Evolutionary conservation across 768 basidiomycete species (phyloP).

Genomic region (Clathrus columnatus): DNA sequence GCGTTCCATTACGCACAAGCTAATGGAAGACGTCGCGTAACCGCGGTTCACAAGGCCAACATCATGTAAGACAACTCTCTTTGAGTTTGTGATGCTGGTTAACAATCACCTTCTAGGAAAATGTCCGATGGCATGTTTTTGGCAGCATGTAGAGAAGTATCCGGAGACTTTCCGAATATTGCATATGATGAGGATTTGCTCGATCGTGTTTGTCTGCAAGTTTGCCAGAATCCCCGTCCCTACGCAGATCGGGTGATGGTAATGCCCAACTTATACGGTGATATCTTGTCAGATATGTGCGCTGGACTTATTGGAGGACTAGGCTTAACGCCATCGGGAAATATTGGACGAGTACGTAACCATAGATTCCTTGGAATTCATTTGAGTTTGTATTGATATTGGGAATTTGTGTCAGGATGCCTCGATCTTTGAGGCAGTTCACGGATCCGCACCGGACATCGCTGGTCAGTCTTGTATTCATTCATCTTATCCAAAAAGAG

Average conservation of each 20-base stretch:
- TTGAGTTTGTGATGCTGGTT: conserved; percentile 12
- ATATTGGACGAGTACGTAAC: conserved; percentile 81
- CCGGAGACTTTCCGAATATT: conserved; percentile 91
- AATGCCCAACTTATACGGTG: conserved; percentile 97
- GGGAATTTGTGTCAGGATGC: conserved; percentile 55
- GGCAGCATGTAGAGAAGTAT: conserved; percentile 91
- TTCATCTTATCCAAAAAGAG: background rate
- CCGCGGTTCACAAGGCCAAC: conserved; percentile 98
- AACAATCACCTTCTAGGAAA: conserved; percentile 54
- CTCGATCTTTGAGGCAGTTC: conserved; percentile 98
- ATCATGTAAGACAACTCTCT: conserved; percentile 69
- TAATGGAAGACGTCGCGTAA: conserved; percentile 82
- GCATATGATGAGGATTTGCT: conserved; percentile 94
- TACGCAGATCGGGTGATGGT: conserved; percentile 98
- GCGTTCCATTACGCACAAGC: conserved; percentile 96
- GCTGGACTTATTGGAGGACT: conserved; percentile 97
- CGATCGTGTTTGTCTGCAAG: conserved; percentile 92
- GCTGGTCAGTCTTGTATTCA: conserved; percentile 51
- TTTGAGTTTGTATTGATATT: background rate
- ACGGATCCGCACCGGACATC: conserved; percentile 99
- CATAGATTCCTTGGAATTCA: background rate
- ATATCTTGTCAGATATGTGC: conserved; percentile 96
- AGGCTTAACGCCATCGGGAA: conserved; percentile 94
- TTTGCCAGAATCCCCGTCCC: conserved; percentile 79
- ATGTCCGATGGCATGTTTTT: conserved; percentile 99